Evolutionary conservation across 352 stramenopile genomes (phyloP).

Genomic region (Globisporangium cystogenes): DNA sequence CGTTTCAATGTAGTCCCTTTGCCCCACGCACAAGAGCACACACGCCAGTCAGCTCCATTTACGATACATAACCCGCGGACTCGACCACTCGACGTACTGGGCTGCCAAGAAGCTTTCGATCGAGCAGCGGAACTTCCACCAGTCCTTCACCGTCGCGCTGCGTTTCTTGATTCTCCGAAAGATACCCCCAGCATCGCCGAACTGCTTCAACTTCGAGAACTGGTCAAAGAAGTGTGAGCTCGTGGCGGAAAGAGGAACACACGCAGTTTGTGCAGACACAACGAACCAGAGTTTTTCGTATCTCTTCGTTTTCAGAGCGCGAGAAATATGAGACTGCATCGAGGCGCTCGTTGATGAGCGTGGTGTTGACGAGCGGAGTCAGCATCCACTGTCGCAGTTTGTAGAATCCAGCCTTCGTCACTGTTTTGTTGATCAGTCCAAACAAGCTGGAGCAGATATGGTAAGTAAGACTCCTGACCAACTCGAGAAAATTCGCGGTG

Average conservation of each 20-base stretch:
- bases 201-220: conserved; percentile 50
- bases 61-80: background rate
- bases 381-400: conserved; percentile 81
- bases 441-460: conserved; percentile 41
- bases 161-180: conserved; percentile 62
- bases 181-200: conserved; percentile 58
- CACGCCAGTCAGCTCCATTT: conserved; percentile 1
- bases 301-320: conserved; percentile 39
- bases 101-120: conserved; percentile 51
- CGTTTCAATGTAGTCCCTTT: conserved; percentile 23
- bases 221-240: conserved; percentile 11
- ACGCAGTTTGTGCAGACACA: background rate
- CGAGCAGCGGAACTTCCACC: conserved; percentile 53
- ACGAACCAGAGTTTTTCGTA: conserved; percentile 50
- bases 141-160: conserved; percentile 57
- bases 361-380: conserved; percentile 43
- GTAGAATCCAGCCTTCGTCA: conserved; percentile 56
- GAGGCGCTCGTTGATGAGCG: conserved; percentile 48
- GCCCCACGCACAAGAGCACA: background rate
- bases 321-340: conserved; percentile 57
- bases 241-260: background rate
- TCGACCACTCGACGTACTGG: conserved; percentile 29
- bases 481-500: too few species aligned
- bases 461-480: too few species aligned
- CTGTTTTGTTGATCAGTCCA: conserved; percentile 70